Conservation (phyloP, 2,329 filamentous ascomycete genomes). For the Colletotrichum nymphaeae region DNA sequence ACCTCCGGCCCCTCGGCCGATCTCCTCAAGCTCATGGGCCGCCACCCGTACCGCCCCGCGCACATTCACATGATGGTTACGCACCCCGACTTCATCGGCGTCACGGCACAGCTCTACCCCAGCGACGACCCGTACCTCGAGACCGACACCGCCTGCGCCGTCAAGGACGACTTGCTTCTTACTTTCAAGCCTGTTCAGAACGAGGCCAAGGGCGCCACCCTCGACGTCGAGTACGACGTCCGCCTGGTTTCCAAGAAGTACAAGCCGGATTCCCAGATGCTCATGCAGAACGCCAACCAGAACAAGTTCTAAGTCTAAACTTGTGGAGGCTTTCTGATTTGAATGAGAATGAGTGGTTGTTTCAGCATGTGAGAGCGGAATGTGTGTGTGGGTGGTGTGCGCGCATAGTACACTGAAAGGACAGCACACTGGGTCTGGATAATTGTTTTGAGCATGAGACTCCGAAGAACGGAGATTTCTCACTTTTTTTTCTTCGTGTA, state of each 20-base stretch:
- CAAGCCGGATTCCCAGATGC: constrained; percentile 38
- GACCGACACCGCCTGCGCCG: constrained; percentile 50
- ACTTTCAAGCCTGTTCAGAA: constrained; percentile 55
- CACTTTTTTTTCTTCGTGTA: neutral
- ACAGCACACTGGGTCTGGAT: neutral
- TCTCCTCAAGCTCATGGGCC: constrained; percentile 39
- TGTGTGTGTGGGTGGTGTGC: neutral
- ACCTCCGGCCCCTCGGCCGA: constrained; percentile 56
- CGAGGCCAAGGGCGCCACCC: constrained; percentile 43
- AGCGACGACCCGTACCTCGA: constrained; percentile 64
- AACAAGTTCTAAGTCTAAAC: constrained; percentile 34
- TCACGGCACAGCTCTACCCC: constrained; percentile 77
- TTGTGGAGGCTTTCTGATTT: no score
- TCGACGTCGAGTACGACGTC: constrained; percentile 47
- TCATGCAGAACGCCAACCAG: constrained; percentile 38
- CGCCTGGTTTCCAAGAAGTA: constrained; percentile 40
- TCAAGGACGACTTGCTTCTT: constrained; percentile 53
- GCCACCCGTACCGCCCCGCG: constrained; percentile 40
- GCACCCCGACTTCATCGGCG: constrained; percentile 67
- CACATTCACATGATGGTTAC: constrained; percentile 48
- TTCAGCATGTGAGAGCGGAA: neutral
- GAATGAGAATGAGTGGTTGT: neutral
- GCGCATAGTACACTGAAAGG: neutral
- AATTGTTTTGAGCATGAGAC: neutral
- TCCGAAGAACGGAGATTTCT: neutral